Base-by-base conservation (phyloP, 164 flowering plant species). In the Magnolia changhungtana region DNA sequence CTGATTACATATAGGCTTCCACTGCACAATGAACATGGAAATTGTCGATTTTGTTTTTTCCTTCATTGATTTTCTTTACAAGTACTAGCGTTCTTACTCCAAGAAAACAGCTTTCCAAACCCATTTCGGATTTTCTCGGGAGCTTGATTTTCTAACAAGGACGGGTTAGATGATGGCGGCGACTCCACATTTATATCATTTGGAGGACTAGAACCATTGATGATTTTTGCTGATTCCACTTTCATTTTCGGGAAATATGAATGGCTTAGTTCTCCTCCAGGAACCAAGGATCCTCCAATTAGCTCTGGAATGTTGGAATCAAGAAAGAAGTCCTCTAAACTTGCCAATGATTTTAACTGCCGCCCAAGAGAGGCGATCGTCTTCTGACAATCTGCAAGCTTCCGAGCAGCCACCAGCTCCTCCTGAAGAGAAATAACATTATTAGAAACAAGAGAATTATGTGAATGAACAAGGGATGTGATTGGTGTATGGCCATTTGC, bases 341-440 rank as follows among this genome's bases (percentile, higher is more conserved):
- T 90, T 19, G 98, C 99, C 68, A 95, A 82, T 49, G 97, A 90
- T 74, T 90, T 83, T 23, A 95, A 84, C 78, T 95, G 97, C 78
- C 75, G 84, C 67, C 96, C 97, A 7, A 93, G 90, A 73, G 96
- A 93, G 31, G 92, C 91, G 24, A 95, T 95, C 23, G 99, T 95
- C 72, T 87, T 89, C 80, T 95, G 99, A 77, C 98, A 93, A 77
- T 95, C 97, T 0, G 92, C 91, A n/a, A 95, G 90, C 67, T 91
- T 93, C 72, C 90, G 91, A 68, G 98, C 93, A 67, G 98, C 99
- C 19, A 83, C 88, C 45, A 91, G 72, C 74, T 90, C 95, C 79
- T 92, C 97, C 98, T 93, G 89, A 75, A 81, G 61, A 77, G 27
- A 45, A 49, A 24, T 58, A 59, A 50, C 13, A 69, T 31, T 52